A percentile compares a stretch with the other conserved stretches of the same genome.
These are phyloP conservation scores for Tylopilus sp. DNA, from an alignment of 768 basidiomycete species.

Conservation along the genomic window DNA sequence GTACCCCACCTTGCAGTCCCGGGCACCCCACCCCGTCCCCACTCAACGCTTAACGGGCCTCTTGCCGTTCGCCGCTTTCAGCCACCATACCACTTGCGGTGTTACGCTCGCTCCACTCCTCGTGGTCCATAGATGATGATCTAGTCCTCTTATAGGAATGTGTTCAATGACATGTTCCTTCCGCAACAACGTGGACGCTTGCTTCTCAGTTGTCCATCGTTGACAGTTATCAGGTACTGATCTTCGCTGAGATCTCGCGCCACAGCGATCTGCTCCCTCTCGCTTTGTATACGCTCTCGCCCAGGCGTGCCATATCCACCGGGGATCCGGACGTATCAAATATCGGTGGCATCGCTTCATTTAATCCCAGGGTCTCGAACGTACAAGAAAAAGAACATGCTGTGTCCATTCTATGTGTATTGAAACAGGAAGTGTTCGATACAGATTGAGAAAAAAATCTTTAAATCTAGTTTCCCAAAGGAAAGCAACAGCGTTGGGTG, in stretches of 20 bases:
- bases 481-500: conserved; percentile 6
- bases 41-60: background rate
- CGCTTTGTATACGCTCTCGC: conserved; percentile 1
- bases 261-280: conserved; percentile 8
- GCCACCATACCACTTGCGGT: background rate
- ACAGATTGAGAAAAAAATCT: conserved; percentile 10
- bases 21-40: background rate
- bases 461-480: background rate
- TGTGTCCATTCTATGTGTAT: conserved; percentile 2
- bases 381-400: conserved; percentile 5
- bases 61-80: background rate
- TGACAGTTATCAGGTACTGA: conserved; percentile 11
- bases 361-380: conserved; percentile 10
- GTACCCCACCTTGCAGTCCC: conserved; percentile 16
- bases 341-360: conserved; percentile 10
- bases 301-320: background rate
- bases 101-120: conserved; percentile 12
- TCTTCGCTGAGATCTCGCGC: conserved; percentile 26
- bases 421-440: conserved; percentile 12
- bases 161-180: conserved; percentile 10
- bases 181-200: conserved; percentile 6
- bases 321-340: conserved; percentile 6
- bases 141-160: conserved; percentile 2
- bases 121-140: no score
- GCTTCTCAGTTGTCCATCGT: background rate